A percentile compares a stretch with the other conserved stretches of the same genome.
phyloP scores from a whole-genome alignment of 805 yeast genomes.

The Candida rishiriensis region DNA sequence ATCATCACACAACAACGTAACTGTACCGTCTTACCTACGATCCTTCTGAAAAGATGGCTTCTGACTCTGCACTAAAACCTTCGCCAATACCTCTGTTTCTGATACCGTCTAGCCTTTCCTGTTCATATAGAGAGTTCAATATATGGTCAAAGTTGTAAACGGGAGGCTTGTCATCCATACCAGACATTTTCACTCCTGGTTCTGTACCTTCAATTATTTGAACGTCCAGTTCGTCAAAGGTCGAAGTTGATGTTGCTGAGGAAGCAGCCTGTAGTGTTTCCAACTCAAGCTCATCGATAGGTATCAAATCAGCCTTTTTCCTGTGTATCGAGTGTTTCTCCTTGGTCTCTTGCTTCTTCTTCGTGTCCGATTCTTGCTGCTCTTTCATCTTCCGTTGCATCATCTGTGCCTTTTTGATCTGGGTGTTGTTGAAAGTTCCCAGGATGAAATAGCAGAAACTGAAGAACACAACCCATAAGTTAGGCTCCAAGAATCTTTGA shows the following conservation, averaged over 20 bases:
- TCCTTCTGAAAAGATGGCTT: too few relatives aligned
- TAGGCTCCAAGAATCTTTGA: constrained; percentile 52
- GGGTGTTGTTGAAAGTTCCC: constrained; percentile 59
- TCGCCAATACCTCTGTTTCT: too few relatives aligned
- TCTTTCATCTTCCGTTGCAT: constrained; percentile 5
- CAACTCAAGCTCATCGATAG: constrained; percentile 1
- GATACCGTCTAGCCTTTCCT: too few relatives aligned
- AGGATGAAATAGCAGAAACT: constrained; percentile 52
- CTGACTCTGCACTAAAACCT: too few relatives aligned
- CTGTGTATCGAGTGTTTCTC: background rate
- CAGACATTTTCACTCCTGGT: constrained; percentile 1
- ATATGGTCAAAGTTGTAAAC: background rate
- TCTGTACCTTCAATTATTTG: constrained; percentile 13
- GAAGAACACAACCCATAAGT: constrained; percentile 63
- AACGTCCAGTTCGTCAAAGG: constrained; percentile 4
- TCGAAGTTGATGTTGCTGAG: background rate
- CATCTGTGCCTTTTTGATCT: constrained; percentile 35
- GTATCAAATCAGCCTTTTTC: constrained; percentile 3
- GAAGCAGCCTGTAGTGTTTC: constrained; percentile 6
- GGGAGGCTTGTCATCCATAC: constrained; percentile 3
- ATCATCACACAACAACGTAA: too few relatives aligned
- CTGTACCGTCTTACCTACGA: too few relatives aligned
- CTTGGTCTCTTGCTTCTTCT: constrained; percentile 5
- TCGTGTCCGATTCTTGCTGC: constrained; percentile 3
- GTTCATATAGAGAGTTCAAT: background rate